Conservation (phyloP, 805 yeast species). For the Clavispora carvajalis region DNA sequence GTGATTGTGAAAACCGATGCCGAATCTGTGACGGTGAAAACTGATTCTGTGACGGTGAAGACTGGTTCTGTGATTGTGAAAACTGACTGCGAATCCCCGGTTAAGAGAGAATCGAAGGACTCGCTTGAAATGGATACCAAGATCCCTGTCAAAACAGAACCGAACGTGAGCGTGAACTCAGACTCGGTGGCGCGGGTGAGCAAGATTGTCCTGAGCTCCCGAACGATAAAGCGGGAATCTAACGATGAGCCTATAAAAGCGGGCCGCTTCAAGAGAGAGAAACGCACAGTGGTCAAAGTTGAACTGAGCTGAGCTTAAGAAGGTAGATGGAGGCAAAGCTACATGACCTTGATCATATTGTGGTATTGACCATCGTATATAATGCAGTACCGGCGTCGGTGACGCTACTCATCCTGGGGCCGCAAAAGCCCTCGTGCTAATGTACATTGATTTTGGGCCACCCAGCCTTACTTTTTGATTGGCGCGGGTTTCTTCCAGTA, state of each 20-base stretch:
- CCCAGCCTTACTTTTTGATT: slow-evolving; percentile 25
- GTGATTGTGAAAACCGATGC: background rate
- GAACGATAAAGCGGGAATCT: background rate
- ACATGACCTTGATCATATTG: background rate
- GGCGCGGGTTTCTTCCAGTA: slow-evolving; percentile 64
- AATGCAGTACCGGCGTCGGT: slow-evolving; percentile 1
- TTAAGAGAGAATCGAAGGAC: background rate
- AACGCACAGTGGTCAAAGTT: background rate
- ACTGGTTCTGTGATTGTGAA: too few species aligned
- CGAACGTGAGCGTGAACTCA: background rate
- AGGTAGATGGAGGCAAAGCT: background rate
- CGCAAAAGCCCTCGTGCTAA: background rate
- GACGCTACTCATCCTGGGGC: background rate
- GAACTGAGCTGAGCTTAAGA: background rate
- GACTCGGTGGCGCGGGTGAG: background rate
- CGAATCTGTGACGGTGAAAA: too few species aligned
- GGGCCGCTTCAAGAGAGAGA: background rate
- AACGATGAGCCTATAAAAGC: background rate
- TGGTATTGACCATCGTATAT: background rate
- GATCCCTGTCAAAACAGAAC: slow-evolving; percentile 1
- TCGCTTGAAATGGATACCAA: background rate
- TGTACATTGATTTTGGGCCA: background rate
- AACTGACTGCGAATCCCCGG: too few species aligned
- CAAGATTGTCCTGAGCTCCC: too few species aligned
- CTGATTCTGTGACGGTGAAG: too few species aligned